Base-by-base conservation (phyloP, 768 basidiomycete species). In the Lactarius hatsudake region DNA sequence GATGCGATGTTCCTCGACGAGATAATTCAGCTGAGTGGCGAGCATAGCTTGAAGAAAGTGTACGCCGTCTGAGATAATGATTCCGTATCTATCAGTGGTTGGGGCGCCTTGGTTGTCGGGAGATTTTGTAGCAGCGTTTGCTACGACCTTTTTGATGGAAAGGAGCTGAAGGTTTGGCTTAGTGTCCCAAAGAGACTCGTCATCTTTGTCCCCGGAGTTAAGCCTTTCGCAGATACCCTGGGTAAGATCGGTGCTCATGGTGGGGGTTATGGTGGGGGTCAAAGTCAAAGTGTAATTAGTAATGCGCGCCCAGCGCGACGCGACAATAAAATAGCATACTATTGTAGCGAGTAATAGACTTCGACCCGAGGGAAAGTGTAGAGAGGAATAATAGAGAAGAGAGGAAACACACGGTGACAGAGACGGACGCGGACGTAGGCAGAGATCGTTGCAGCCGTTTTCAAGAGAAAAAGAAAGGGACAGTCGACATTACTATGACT, bases 21-120 rank as follows among this genome's bases (percentile, higher is more conserved):
- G 78, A 8, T 80, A 69, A 72, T 98, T 98, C 56, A 95, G 83
- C 73, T 94, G 91, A 0, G 96, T 98, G 5, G 95, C 93, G 40
- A 98, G 82, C 97, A 99, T 98, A 30, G 91, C 88, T 76, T 98
- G 97, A 58, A 91, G 81, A 75, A 91, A 97, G 71, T 91, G 79
- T 23, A 82, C 80, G 48, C 96, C 95, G 77, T 98, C 96, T 0
- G 94, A 96, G 51, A 98, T 80, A 76, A 98, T 93, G 67, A 96
- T 82, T 68, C 94, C 84, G 76, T 84, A 87, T 65, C 89, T 81
- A 73, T 90, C 89, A 55, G 81, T 70, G 8, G 59, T 55, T 23
- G 62, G 18, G 18, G 36, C 5, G 30, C 32, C 38, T 30, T 57
- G 7, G 40, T 43, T 67, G 38, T 8, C 28, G 55, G 77, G 9